Base-by-base conservation (phyloP, 179 eudicot species). In the Beta lomatogona region DNA sequence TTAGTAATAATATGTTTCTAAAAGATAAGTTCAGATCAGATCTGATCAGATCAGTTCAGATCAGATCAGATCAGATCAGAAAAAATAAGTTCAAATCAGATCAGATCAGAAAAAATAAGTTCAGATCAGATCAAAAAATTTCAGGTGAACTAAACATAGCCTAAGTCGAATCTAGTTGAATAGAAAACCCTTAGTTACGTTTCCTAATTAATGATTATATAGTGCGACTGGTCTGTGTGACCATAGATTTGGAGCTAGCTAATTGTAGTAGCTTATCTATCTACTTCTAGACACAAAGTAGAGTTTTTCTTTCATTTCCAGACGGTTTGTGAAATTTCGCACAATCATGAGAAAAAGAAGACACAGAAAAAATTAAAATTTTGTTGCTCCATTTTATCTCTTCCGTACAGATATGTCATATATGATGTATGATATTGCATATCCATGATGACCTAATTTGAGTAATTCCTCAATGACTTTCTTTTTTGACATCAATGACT, bases 401-500 rank as follows among this genome's bases (percentile, higher is more conserved):
- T 45, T 69, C 73, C 73, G 53, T 16, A 67, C 46, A 6, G 11
- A 36, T 16, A 61, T 48, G 18, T 36, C 41, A 36, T 36, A 36
- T 59, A 68, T 48, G 18, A n/a, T 36, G 57, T 28, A 75, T 36
- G 79, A 55, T 21, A 52, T 67, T 66, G 67, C 48, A 0, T 75
- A 9, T 75, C 66, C 83, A 81, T 53, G 31, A 59, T 60, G 77
- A 80, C 11, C 82, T 25, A 57, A 58, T 14, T 36, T 36, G 41
- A 36, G 41, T 36, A 36, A 52, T 67, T 44, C 9, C 66, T n/a
- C 75, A 36, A 36, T 36, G 41, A 36, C 41, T 36, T 36, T 36
- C 41, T 36, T n/a, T n/a, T n/a, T n/a, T n/a, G n/a, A n/a, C n/a
- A n/a, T n/a, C 75, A 36, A 36, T 36, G 41, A 36, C 41, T 36